phyloP scores from a whole-genome alignment of 2,329 filamentous ascomycete genomes.

The Aspergillus caelatus region DNA sequence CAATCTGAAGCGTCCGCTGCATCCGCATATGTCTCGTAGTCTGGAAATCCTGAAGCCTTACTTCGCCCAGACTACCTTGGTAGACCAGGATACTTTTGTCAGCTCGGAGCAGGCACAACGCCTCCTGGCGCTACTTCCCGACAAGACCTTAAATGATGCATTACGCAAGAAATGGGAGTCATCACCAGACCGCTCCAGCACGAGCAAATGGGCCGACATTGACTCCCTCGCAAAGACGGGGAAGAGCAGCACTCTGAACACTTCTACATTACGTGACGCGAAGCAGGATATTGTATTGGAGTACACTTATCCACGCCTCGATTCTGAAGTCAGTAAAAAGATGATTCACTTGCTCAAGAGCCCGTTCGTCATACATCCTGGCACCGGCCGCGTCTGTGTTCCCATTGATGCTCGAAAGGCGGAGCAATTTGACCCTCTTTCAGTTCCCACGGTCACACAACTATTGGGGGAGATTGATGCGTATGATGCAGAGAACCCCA shows the following conservation, averaged over 20 bases:
- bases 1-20: constrained; percentile 79
- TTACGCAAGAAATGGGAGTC: constrained; percentile 90
- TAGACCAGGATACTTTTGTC: constrained; percentile 83
- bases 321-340: constrained; percentile 97
- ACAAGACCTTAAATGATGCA: constrained; percentile 74
- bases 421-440: constrained; percentile 82
- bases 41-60: constrained; percentile 80
- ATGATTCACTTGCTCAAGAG: constrained; percentile 97
- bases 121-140: constrained; percentile 82
- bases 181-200: constrained; percentile 73
- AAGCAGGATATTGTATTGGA: constrained; percentile 97
- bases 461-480: constrained; percentile 83
- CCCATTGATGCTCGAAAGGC: constrained; percentile 78
- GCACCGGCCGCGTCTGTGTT: constrained; percentile 91
- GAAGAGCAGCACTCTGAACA: constrained; percentile 71
- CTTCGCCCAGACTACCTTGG: constrained; percentile 81
- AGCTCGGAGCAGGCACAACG: constrained; percentile 70
- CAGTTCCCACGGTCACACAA: constrained; percentile 84
- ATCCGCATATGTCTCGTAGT: constrained; percentile 86
- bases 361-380: constrained; percentile 94
- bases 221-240: constrained; percentile 79
- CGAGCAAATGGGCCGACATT: constrained; percentile 92
- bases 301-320: constrained; percentile 95
- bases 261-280: constrained; percentile 75
- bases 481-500: constrained; percentile 59